phyloP scores from a whole-genome alignment of 2,329 filamentous ascomycete genomes.

The Trichoderma atrobrunneum region DNA sequence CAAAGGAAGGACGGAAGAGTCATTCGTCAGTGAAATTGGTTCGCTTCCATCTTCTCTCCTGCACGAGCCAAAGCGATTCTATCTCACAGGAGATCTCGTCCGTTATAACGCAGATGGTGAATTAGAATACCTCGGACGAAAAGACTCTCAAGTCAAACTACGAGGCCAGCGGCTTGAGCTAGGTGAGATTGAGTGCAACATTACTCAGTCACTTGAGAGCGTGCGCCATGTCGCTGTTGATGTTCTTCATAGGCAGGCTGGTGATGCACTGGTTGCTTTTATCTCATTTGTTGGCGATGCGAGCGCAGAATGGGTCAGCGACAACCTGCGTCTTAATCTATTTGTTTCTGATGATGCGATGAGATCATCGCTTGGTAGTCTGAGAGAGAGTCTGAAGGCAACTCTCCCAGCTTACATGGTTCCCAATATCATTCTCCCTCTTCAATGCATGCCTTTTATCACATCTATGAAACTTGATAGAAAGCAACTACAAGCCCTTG shows the following conservation, averaged over 20 bases:
- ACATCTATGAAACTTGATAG: conserved; percentile 22
- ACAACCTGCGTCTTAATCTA: background rate
- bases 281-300: background rate
- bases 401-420: conserved; percentile 24
- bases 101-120: conserved; percentile 38
- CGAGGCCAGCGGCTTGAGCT: conserved; percentile 54
- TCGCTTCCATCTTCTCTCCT: background rate
- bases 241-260: background rate
- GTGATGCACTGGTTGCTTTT: conserved; percentile 14
- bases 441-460: conserved; percentile 22
- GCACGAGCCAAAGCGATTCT: conserved; percentile 28
- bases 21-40: conserved; percentile 45
- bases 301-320: background rate
- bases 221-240: conserved; percentile 8
- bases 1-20: conserved; percentile 38
- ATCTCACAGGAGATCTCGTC: conserved; percentile 47
- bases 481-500: conserved; percentile 1
- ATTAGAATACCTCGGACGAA: conserved; percentile 47
- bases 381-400: conserved; percentile 1
- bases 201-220: background rate
- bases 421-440: conserved; percentile 21
- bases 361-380: background rate
- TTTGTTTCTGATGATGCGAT: background rate
- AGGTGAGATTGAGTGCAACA: conserved; percentile 23
- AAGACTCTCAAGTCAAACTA: conserved; percentile 56